phyloP scores from a whole-genome alignment of 2,329 filamentous ascomycete species.

The Beauveria rudraprayagi region DNA sequence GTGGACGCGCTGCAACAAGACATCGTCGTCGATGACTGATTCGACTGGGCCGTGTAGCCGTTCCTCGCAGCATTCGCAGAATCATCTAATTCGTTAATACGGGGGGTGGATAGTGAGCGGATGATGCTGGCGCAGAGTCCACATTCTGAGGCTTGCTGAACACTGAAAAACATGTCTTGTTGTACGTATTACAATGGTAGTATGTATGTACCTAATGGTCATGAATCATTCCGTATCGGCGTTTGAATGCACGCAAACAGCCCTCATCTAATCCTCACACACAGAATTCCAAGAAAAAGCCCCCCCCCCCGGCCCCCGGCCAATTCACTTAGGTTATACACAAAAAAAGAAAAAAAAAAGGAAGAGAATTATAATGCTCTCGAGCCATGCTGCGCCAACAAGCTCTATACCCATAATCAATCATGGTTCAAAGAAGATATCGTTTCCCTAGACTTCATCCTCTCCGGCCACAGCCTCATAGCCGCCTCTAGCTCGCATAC shows the following conservation, averaged over 20 bases:
- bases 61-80: not conserved
- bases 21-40: not conserved
- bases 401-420: not conserved
- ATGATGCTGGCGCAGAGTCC: too few species aligned
- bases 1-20: not conserved
- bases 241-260: not conserved
- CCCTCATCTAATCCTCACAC: not conserved
- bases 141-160: too few species aligned
- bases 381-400: not conserved
- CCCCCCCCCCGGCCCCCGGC: not conserved
- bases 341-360: not conserved
- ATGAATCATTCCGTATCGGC: conserved; percentile 6
- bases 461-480: conserved; percentile 57
- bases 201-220: conserved; percentile 8
- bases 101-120: not conserved
- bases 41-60: not conserved
- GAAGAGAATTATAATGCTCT: not conserved
- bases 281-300: not conserved
- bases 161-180: not conserved
- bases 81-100: too few species aligned
- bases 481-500: conserved; percentile 42
- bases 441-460: conserved; percentile 25
- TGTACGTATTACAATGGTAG: conserved; percentile 4
- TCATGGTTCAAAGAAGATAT: not conserved
- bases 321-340: not conserved